A percentile compares a stretch with the other conserved stretches of the same genome.
phyloP scores from a whole-genome alignment of 1,284 basidiomycete species.

The Ustilago xerochloae region DNA sequence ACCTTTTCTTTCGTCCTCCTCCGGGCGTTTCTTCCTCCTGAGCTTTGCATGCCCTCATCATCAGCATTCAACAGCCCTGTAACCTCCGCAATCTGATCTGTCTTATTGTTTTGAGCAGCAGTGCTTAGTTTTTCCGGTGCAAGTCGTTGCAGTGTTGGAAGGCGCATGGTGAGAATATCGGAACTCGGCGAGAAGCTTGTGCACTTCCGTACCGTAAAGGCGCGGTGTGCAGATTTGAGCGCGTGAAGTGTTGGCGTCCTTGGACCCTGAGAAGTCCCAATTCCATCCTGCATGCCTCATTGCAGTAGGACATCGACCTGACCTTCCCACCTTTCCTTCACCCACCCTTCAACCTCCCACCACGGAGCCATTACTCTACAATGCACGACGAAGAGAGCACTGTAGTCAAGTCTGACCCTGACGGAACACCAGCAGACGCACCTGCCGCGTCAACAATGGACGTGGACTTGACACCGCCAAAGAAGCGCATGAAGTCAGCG shows the following conservation, averaged over 20 bases:
- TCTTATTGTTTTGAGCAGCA: no score
- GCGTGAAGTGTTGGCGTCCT: slow-evolving; percentile 16
- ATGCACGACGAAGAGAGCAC: neutral
- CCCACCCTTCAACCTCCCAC: neutral
- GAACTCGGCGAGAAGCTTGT: slow-evolving; percentile 21
- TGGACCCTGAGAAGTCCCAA: slow-evolving; percentile 32
- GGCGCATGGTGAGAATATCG: neutral
- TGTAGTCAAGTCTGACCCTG: neutral
- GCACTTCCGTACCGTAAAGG: no score
- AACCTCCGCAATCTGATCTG: no score
- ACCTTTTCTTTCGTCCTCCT: slow-evolving; percentile 36
- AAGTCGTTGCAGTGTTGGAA: neutral
- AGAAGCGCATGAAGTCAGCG: slow-evolving; percentile 28
- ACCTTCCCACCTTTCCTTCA: neutral
- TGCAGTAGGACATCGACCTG: slow-evolving; percentile 8
- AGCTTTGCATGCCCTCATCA: neutral
- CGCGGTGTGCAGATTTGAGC: neutral
- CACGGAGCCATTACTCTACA: neutral
- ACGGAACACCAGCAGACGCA: neutral
- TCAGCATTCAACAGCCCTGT: no score
- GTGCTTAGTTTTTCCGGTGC: no score
- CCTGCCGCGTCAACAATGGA: slow-evolving; percentile 11
- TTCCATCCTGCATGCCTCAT: neutral
- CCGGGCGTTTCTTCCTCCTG: slow-evolving; percentile 2
- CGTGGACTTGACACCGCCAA: slow-evolving; percentile 19